These are phyloP conservation scores for Purshia tridentata DNA, from an alignment of 306 rosid species.

Conservation along the genomic window DNA sequence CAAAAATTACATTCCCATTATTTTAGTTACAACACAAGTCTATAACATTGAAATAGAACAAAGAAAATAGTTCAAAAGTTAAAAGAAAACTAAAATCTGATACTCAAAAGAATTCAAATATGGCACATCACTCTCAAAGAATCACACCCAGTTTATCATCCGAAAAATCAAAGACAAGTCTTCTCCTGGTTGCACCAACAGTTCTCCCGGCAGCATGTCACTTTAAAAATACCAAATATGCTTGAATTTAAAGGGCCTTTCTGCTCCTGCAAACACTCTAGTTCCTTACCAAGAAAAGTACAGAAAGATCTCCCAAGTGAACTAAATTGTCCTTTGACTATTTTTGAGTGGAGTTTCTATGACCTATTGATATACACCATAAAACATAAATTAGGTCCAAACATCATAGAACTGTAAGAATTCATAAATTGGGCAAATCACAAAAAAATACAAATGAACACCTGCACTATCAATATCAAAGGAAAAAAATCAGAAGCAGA, in stretches of 20 bases:
- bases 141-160: background rate
- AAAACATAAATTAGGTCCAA: background rate
- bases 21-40: background rate
- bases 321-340: background rate
- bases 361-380: background rate
- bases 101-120: background rate
- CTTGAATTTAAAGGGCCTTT: background rate
- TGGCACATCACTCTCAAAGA: background rate
- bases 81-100: background rate
- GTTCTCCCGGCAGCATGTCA: background rate
- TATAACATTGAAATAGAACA: background rate
- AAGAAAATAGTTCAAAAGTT: background rate
- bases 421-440: no score
- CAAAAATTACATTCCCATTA: background rate
- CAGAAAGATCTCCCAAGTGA: background rate
- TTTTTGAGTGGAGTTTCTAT: background rate
- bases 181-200: background rate
- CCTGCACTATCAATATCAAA: no score
- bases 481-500: no score
- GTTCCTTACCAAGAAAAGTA: background rate
- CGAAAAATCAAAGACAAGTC: background rate
- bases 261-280: background rate
- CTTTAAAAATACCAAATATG: background rate
- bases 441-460: no score
- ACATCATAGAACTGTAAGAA: background rate